Conservation (phyloP, 1,139 yeast genomes). For the Suhomyces chickasaworum region DNA sequence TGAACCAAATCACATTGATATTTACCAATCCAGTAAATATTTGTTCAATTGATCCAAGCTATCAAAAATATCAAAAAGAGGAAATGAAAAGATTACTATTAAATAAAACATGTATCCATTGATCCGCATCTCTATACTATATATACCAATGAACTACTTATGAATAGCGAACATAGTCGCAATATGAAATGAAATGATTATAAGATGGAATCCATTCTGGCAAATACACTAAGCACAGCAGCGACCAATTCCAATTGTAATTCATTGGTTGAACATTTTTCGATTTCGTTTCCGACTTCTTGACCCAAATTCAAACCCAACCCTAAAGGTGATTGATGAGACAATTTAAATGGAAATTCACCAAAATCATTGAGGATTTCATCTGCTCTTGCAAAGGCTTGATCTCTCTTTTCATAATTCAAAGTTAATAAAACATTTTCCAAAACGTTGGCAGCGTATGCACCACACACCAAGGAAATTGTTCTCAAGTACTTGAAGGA, state of each 20-base stretch:
- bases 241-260: constrained; percentile 87
- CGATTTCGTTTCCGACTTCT: constrained; percentile 70
- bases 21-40: constrained; percentile 23
- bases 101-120: constrained; percentile 7
- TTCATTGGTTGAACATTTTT: constrained; percentile 54
- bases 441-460: constrained; percentile 94
- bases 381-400: constrained; percentile 91
- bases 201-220: constrained; percentile 59
- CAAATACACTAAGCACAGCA: constrained; percentile 70
- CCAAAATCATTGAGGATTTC: constrained; percentile 81
- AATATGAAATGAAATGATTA: constrained; percentile 18
- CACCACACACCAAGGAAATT: constrained; percentile 80
- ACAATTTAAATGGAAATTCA: constrained; percentile 77
- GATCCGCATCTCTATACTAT: constrained; percentile 9
- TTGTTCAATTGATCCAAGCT: constrained; percentile 11
- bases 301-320: constrained; percentile 75
- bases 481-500: constrained; percentile 76
- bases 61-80: no score
- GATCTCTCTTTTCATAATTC: constrained; percentile 88
- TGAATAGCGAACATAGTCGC: constrained; percentile 1
- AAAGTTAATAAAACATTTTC: constrained; percentile 83
- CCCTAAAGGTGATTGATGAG: constrained; percentile 60
- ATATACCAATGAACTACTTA: constrained; percentile 5
- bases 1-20: constrained; percentile 18
- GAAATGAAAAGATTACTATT: neutral